Conservation (phyloP, 257 asterid species). For the Orobanche coerulescens region DNA sequence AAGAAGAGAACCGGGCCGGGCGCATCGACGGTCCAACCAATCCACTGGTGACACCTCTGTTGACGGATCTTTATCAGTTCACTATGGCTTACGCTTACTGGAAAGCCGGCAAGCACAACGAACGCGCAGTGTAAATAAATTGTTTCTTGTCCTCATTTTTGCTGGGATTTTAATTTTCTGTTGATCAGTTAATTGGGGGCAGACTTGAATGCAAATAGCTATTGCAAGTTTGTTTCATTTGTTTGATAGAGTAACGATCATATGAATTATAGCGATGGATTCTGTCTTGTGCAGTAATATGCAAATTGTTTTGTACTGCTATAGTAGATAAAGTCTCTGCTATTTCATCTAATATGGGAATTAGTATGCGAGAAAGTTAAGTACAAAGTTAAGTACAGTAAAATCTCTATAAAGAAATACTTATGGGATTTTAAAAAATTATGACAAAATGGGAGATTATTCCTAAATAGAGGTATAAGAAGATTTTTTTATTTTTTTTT, state of each 20-base stretch:
- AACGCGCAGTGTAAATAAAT: conserved; percentile 79
- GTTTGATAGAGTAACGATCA: conserved; percentile 9
- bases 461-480: too few species aligned
- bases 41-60: conserved; percentile 90
- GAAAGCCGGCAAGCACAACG: conserved; percentile 85
- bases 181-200: background rate
- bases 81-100: conserved; percentile 96
- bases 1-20: conserved; percentile 18
- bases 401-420: too few species aligned
- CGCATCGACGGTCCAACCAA: conserved; percentile 57
- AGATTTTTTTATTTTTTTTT: too few species aligned
- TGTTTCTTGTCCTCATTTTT: background rate
- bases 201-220: background rate
- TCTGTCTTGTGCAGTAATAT: background rate
- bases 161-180: background rate
- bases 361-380: background rate
- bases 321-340: background rate
- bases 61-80: conserved; percentile 90
- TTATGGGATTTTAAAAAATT: too few species aligned
- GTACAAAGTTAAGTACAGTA: too few species aligned
- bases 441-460: too few species aligned
- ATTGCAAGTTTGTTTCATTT: background rate
- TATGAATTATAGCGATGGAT: background rate
- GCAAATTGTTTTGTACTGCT: background rate
- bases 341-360: background rate